Conservation (phyloP, 805 yeast species). For the Maudiozyma bulderi region DNA sequence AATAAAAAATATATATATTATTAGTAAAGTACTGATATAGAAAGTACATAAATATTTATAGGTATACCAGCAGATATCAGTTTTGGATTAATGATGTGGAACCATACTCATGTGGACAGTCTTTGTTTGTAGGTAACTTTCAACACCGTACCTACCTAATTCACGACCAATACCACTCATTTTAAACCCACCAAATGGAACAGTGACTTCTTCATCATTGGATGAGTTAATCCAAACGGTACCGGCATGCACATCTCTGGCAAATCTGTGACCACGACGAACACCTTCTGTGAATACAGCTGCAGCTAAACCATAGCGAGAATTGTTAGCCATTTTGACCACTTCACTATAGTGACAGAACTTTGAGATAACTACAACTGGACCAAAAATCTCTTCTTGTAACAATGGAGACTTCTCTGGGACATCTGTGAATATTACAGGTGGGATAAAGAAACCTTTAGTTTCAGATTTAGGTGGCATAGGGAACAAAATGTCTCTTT, state of each 20-base stretch:
- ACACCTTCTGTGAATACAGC: slow-evolving; percentile 60
- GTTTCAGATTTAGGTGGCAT: slow-evolving; percentile 7
- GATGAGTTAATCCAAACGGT: slow-evolving; percentile 62
- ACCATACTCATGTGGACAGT: slow-evolving; percentile 47
- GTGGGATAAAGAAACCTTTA: slow-evolving; percentile 32
- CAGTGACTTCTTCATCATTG: slow-evolving; percentile 50
- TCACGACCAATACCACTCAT: slow-evolving; percentile 76
- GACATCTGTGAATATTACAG: slow-evolving; percentile 35
- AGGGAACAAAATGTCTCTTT: slow-evolving; percentile 28
- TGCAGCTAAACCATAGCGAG: slow-evolving; percentile 35
- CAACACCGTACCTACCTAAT: slow-evolving; percentile 64
- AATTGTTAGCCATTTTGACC: slow-evolving; percentile 32
- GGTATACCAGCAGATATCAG: not conserved
- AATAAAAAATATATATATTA: no score
- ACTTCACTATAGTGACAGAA: slow-evolving; percentile 33
- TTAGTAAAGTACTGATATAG: no score
- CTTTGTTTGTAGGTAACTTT: slow-evolving; percentile 62
- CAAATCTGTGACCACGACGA: slow-evolving; percentile 51
- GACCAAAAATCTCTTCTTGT: slow-evolving; percentile 38
- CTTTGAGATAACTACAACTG: slow-evolving; percentile 32
- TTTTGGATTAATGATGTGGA: not conserved
- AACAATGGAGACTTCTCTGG: slow-evolving; percentile 30
- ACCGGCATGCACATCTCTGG: slow-evolving; percentile 56
- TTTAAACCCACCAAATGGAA: slow-evolving; percentile 80
- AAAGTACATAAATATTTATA: not conserved